Conservation (phyloP, 768 basidiomycete species). For the Favolaschia claudopus region DNA sequence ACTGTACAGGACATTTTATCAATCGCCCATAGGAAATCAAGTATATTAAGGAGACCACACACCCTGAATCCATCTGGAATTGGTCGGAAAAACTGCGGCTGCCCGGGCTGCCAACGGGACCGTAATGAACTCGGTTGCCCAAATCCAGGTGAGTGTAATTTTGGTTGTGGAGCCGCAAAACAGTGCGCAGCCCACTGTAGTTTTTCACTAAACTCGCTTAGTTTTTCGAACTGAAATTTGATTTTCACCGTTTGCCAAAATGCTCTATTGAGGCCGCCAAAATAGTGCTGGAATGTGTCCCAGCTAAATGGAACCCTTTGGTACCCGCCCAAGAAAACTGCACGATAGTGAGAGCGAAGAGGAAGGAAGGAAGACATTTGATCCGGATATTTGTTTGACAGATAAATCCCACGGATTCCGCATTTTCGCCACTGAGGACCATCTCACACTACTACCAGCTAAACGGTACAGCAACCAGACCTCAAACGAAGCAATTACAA, state of each 20-base stretch:
- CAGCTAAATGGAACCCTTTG: constrained; percentile 5
- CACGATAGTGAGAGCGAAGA: not conserved
- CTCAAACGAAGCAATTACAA: not conserved
- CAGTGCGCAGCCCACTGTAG: no score
- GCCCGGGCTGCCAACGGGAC: not conserved
- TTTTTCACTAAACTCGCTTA: no score
- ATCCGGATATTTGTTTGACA: constrained; percentile 6
- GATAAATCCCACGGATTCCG: not conserved
- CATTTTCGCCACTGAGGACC: constrained; percentile 1
- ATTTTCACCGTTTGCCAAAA: no score
- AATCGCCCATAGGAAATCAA: not conserved
- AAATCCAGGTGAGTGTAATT: constrained; percentile 1
- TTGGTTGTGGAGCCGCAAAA: no score
- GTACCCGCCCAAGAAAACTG: not conserved
- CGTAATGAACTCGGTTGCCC: not conserved
- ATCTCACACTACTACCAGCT: not conserved
- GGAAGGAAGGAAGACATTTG: constrained; percentile 2
- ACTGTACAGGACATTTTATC: not conserved
- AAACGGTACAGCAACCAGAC: not conserved
- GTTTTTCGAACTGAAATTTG: no score
- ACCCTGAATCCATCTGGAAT: constrained; percentile 3
- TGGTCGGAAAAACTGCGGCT: not conserved
- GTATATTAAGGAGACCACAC: not conserved
- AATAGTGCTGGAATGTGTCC: not conserved
- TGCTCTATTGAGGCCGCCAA: not conserved